Base-by-base conservation (phyloP, 2,329 filamentous ascomycete species). In the Macrophomina tecta region DNA sequence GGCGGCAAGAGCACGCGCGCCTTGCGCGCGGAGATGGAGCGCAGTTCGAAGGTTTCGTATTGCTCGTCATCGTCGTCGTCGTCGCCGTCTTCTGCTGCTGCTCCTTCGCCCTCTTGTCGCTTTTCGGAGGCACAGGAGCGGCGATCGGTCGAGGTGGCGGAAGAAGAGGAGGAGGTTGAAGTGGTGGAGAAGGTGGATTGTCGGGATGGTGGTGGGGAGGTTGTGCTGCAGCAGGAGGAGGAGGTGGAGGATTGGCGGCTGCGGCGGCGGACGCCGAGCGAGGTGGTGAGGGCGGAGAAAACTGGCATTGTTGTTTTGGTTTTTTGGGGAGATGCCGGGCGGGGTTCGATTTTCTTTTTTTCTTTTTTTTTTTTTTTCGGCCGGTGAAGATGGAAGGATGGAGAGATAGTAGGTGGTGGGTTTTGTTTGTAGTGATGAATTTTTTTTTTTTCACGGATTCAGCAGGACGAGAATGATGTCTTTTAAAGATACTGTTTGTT, bases 21-120 rank as follows among this genome's bases (percentile, higher is more conserved):
- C 8, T 58, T 58, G 18, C 55, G 55, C 12, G 55, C 55, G 11
- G 55, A 45, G 55, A 58, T 58, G 55, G 55, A 30, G 55, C 55
- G 36, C 55, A 58, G 38, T 23, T 58, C 55, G 36, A 18, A 58
- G 9, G 38, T 58, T 18, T 58, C 55, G 36, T 42, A 58, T 7
- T 45, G 36, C 55, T 58, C 55, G 5, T 38, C 52, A 1, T 45
- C 55, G 5, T 5, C 38, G 38, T 11, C 4, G 55, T 23, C 5
- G 36, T 28, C n/a, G 53, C 16, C 36, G 36, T 38, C 36, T 38
- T 12, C 36, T 38, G 6, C 36, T 38, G 7, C 36, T 38, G 6
- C 36, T 9, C 9, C 8, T 51, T 51, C n/a, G 42, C 1, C 42
- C 9, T 45, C 8, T 1, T 1, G 7, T 14, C 42, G 42, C 12